phyloP scores from a whole-genome alignment of 257 asterid genomes.

The Primulina huaijiensis region DNA sequence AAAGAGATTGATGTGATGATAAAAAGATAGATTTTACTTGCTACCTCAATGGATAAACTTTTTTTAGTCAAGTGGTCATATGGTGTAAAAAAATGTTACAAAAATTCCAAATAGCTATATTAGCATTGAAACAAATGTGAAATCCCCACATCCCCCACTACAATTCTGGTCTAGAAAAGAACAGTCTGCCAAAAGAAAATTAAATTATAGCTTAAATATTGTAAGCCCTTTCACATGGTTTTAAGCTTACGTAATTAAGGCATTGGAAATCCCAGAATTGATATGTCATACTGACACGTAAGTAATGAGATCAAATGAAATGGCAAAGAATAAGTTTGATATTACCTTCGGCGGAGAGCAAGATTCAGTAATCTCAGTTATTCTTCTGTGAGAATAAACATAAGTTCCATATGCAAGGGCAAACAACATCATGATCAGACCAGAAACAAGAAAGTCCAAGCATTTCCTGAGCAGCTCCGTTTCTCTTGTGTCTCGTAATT shows the following conservation, averaged over 20 bases:
- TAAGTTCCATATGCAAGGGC: conserved; percentile 70
- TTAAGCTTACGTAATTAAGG: neutral
- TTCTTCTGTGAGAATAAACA: conserved; percentile 64
- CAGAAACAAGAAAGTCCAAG: conserved; percentile 79
- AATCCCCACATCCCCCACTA: neutral
- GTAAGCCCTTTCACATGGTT: neutral
- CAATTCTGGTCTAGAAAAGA: too few relatives aligned
- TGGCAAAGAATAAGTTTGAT: conserved; percentile 4
- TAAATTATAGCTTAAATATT: neutral
- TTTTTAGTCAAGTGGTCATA: neutral
- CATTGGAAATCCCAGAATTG: neutral
- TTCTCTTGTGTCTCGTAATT: conserved; percentile 63
- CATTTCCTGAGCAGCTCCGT: conserved; percentile 68
- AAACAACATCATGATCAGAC: conserved; percentile 64
- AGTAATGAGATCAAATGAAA: neutral
- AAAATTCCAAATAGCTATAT: too few relatives aligned
- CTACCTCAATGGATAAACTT: too few relatives aligned
- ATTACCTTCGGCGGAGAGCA: conserved; percentile 59
- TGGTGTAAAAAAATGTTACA: neutral
- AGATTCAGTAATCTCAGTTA: conserved; percentile 72
- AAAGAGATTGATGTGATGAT: neutral
- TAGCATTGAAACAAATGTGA: neutral
- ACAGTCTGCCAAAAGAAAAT: neutral
- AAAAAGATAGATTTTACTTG: too few relatives aligned
- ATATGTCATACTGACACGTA: neutral